These are phyloP conservation scores for Gastrolobium villosum DNA, from an alignment of 306 rosid genomes.

Conservation along the genomic window DNA sequence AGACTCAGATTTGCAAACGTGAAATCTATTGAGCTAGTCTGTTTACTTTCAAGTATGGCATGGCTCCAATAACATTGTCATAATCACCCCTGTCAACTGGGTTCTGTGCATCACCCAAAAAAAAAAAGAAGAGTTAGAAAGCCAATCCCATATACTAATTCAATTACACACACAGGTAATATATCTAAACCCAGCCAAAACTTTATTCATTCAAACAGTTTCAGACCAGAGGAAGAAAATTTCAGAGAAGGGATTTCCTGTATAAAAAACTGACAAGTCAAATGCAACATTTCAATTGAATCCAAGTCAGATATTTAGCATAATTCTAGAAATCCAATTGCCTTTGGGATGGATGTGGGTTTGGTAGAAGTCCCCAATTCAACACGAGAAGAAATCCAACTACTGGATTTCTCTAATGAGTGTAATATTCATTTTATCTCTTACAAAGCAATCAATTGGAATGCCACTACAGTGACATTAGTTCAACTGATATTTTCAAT, in stretches of 20 bases:
- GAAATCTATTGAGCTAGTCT: conserved; percentile 65
- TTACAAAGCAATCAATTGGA: conserved; percentile 27
- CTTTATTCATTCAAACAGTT: conserved; percentile 7
- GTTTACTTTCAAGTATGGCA: conserved; percentile 95
- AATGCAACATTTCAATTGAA: neutral
- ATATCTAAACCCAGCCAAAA: neutral
- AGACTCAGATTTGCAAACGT: conserved; percentile 21
- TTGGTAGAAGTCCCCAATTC: conserved; percentile 22
- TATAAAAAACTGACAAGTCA: neutral
- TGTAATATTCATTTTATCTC: conserved; percentile 15
- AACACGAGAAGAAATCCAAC: conserved; percentile 17
- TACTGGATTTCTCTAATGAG: conserved; percentile 6
- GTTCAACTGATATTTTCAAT: neutral
- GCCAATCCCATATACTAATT: conserved; percentile 32
- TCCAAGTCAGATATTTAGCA: conserved; percentile 15
- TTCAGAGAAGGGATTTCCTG: neutral
- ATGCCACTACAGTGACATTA: conserved; percentile 9
- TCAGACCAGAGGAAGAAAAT: neutral
- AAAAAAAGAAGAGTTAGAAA: conserved; percentile 46
- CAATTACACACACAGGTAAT: neutral
- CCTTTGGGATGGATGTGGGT: conserved; percentile 13
- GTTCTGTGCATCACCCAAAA: conserved; percentile 58
- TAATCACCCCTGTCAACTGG: conserved; percentile 84
- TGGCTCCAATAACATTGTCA: conserved; percentile 85
- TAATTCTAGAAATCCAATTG: conserved; percentile 33